Conservation (phyloP, 1,284 basidiomycete species). For the Wolfiporia cocos region DNA sequence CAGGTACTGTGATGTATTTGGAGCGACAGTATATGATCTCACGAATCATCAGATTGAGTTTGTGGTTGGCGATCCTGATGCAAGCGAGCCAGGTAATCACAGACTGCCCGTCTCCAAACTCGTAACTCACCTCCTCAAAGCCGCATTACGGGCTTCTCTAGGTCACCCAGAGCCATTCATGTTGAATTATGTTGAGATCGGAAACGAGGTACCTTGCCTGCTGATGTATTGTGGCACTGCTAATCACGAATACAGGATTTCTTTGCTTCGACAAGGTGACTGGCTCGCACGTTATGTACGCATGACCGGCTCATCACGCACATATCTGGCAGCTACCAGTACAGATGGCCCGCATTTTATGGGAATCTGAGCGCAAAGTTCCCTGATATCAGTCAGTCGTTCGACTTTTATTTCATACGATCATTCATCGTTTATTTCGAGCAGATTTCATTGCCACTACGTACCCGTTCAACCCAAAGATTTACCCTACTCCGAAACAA, state of each 20-base stretch:
- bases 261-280: conserved; percentile 26
- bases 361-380: conserved; percentile 49
- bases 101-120: background rate
- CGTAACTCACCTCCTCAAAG: conserved; percentile 25
- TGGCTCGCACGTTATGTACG: background rate
- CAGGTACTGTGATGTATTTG: conserved; percentile 34
- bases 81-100: conserved; percentile 22
- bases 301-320: background rate
- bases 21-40: background rate
- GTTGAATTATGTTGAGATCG: conserved; percentile 58
- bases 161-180: conserved; percentile 58
- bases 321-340: conserved; percentile 38
- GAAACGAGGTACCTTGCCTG: conserved; percentile 41
- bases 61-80: conserved; percentile 50
- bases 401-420: no score
- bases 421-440: no score
- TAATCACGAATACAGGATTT: conserved; percentile 35
- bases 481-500: conserved; percentile 46
- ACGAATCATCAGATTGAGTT: conserved; percentile 48
- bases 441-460: conserved; percentile 61
- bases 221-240: background rate
- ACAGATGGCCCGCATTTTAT: conserved; percentile 58
- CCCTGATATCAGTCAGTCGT: conserved; percentile 50
- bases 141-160: conserved; percentile 53
- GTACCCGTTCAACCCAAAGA: conserved; percentile 36